Conservation (phyloP, 2,329 filamentous ascomycete genomes). For the Hypoxylon sp. region DNA sequence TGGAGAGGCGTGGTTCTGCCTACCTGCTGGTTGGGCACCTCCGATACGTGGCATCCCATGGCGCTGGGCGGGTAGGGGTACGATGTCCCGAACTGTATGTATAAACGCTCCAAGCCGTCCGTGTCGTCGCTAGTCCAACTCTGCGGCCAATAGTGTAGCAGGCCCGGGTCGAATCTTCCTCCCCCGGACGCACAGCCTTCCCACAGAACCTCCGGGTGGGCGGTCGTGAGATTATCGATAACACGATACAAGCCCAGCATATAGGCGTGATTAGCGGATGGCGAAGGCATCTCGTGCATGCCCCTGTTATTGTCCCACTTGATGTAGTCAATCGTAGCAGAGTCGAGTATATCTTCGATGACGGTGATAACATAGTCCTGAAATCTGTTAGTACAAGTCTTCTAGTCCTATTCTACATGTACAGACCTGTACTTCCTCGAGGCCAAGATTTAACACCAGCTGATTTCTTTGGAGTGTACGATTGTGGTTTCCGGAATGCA, state of each 20-base stretch:
- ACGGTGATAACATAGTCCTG: conserved; percentile 71
- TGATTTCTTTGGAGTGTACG: conserved; percentile 68
- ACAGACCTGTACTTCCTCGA: conserved; percentile 63
- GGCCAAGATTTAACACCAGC: conserved; percentile 70
- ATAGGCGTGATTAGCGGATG: conserved; percentile 67
- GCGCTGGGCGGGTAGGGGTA: conserved; percentile 71
- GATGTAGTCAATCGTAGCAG: conserved; percentile 67
- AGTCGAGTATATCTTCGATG: conserved; percentile 65
- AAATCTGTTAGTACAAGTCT: neutral
- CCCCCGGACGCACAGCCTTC: conserved; percentile 75
- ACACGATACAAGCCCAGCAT: conserved; percentile 74
- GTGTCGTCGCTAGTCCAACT: conserved; percentile 75
- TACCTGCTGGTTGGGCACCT: conserved; percentile 69
- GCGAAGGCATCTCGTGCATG: conserved; percentile 69
- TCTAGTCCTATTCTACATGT: neutral
- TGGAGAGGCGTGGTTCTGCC: conserved; percentile 65
- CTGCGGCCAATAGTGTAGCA: conserved; percentile 74
- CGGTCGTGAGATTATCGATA: conserved; percentile 68
- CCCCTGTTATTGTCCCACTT: conserved; percentile 78
- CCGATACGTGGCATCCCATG: conserved; percentile 75
- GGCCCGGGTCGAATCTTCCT: conserved; percentile 71
- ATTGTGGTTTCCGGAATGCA: conserved; percentile 67
- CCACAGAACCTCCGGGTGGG: conserved; percentile 72
- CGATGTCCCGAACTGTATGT: conserved; percentile 73
- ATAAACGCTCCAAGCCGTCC: conserved; percentile 69